These are phyloP conservation scores for Zygoascus hellenicus DNA, from an alignment of 1,139 yeast species.

Conservation along the genomic window DNA sequence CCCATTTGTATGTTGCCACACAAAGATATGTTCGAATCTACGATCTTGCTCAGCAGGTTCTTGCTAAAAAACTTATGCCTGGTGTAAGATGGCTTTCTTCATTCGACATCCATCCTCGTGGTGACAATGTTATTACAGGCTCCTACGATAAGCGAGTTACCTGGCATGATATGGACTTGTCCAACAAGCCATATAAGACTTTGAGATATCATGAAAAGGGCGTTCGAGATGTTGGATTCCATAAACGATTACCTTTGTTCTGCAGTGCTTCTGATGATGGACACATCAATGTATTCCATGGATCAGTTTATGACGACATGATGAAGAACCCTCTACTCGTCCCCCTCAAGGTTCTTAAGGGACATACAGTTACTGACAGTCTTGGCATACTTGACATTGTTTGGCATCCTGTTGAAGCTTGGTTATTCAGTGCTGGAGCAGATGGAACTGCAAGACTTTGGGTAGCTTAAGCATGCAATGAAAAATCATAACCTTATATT, in stretches of 20 bases:
- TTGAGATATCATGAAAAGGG: constrained; percentile 93
- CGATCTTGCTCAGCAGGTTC: constrained; percentile 79
- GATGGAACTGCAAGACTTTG: constrained; percentile 94
- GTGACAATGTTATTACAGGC: constrained; percentile 88
- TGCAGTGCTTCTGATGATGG: constrained; percentile 98
- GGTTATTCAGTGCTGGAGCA: constrained; percentile 98
- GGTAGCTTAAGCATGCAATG: constrained; percentile 60
- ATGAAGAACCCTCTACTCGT: constrained; percentile 94
- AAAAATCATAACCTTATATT: not conserved
- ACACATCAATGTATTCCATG: constrained; percentile 88
- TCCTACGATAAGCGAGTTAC: constrained; percentile 92
- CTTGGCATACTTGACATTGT: constrained; percentile 84
- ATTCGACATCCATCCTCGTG: constrained; percentile 92
- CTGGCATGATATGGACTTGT: constrained; percentile 95
- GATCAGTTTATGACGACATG: constrained; percentile 91
- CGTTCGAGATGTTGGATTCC: constrained; percentile 82
- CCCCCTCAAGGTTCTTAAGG: constrained; percentile 89
- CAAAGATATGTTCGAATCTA: constrained; percentile 89
- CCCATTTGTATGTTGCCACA: constrained; percentile 88
- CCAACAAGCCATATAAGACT: constrained; percentile 89
- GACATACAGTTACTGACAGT: constrained; percentile 76
- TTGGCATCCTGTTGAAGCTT: constrained; percentile 99
- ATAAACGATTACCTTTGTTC: constrained; percentile 80
- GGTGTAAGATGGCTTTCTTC: constrained; percentile 94
- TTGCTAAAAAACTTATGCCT: constrained; percentile 80